phyloP scores from a whole-genome alignment of 805 yeast genomes.

The Sugiyamaella qingdaonensis region DNA sequence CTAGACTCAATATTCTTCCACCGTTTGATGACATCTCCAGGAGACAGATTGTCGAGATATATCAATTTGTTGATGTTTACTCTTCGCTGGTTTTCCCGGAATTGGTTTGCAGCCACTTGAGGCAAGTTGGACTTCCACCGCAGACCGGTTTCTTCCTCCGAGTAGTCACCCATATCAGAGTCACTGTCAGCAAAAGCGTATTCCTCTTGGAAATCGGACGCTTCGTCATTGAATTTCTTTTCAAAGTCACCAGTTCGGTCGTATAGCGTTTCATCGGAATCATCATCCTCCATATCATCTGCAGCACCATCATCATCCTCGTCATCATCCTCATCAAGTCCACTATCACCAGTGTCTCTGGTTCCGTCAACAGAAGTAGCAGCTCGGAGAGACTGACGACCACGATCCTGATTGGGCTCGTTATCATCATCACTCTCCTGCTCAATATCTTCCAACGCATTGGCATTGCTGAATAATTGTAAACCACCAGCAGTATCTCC shows the following conservation, averaged over 20 bases:
- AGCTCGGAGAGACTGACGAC: conserved; percentile 61
- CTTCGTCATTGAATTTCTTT: conserved; percentile 14
- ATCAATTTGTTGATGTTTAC: conserved; percentile 82
- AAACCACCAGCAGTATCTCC: conserved; percentile 60
- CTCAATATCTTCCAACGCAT: conserved; percentile 43
- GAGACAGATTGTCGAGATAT: conserved; percentile 72
- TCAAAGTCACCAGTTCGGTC: conserved; percentile 25
- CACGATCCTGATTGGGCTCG: conserved; percentile 46
- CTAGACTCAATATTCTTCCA: conserved; percentile 28
- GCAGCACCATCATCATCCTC: conserved; percentile 18
- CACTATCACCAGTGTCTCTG: conserved; percentile 31
- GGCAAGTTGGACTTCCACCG: conserved; percentile 33
- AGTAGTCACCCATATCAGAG: conserved; percentile 41
- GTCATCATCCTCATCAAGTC: conserved; percentile 15
- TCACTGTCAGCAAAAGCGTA: conserved; percentile 43
- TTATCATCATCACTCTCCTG: conserved; percentile 42
- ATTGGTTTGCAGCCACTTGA: conserved; percentile 57
- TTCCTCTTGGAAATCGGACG: conserved; percentile 41
- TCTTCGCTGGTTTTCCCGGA: conserved; percentile 47
- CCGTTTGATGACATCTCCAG: conserved; percentile 39
- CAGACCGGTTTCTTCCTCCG: conserved; percentile 27
- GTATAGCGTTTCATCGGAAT: neutral
- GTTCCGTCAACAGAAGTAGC: conserved; percentile 40
- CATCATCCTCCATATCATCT: conserved; percentile 31
- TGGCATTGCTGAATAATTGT: conserved; percentile 65